These are phyloP conservation scores for Penicillium arizonense DNA, from an alignment of 495 filamentous ascomycete species.

Conservation along the genomic window DNA sequence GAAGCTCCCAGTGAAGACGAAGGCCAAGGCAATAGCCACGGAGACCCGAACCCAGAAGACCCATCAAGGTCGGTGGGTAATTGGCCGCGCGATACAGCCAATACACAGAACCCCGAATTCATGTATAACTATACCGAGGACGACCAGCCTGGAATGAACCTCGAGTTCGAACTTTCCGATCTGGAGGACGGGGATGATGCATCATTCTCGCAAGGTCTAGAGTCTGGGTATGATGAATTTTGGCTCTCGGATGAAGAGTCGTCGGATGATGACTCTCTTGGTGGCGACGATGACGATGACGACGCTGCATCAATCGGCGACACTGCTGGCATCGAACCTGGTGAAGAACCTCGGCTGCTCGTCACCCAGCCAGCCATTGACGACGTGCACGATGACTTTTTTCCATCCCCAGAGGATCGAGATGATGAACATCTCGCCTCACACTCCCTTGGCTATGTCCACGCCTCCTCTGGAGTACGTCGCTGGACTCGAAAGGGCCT, in stretches of 20 bases:
- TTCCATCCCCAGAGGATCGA: conserved; percentile 57
- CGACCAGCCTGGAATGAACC: conserved; percentile 29
- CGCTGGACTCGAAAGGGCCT: conserved; percentile 63
- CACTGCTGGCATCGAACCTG: conserved; percentile 74
- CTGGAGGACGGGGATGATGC: conserved; percentile 43
- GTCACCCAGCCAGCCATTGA: conserved; percentile 88
- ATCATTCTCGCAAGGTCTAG: conserved; percentile 28
- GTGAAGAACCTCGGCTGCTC: conserved; percentile 66
- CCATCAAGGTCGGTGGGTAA: conserved; percentile 39
- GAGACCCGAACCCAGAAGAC: conserved; percentile 26
- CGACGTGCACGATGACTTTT: conserved; percentile 80
- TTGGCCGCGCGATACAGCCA: conserved; percentile 21
- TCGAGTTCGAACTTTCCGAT: conserved; percentile 50
- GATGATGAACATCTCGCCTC: conserved; percentile 74
- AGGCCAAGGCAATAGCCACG: conserved; percentile 45
- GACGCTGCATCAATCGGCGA: conserved; percentile 73
- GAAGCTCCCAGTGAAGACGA: conserved; percentile 73
- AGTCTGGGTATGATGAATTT: conserved; percentile 35
- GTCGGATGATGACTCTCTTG: conserved; percentile 43
- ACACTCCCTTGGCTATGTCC: conserved; percentile 75
- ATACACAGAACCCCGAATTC: conserved; percentile 19
- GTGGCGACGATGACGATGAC: conserved; percentile 51
- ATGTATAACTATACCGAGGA: conserved; percentile 35
- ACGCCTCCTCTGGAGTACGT: conserved; percentile 85
- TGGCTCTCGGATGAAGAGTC: conserved; percentile 47